These are phyloP conservation scores for Rusavskia elegans DNA, from an alignment of 495 filamentous ascomycete species.

Conservation along the genomic window DNA sequence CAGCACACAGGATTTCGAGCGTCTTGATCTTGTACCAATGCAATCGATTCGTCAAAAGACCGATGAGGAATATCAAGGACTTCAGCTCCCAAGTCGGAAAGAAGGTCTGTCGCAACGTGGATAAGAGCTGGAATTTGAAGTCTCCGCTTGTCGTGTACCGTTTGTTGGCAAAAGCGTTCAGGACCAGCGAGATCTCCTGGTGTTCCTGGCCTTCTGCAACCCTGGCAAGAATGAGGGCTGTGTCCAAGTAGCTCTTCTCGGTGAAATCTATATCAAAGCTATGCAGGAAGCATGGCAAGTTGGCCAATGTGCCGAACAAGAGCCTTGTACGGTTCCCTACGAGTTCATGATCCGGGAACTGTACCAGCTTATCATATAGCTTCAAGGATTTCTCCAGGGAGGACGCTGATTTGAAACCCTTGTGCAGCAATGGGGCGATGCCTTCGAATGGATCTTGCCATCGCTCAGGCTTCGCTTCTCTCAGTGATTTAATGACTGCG, in stretches of 20 bases:
- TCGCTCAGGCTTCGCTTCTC: conserved; percentile 62
- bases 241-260: conserved; percentile 36
- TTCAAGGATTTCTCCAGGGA: conserved; percentile 64
- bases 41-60: conserved; percentile 72
- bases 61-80: conserved; percentile 78
- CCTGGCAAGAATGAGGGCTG: conserved; percentile 50
- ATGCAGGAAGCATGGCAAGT: conserved; percentile 74
- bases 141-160: conserved; percentile 57
- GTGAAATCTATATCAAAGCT: conserved; percentile 51
- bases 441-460: conserved; percentile 90
- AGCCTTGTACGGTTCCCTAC: conserved; percentile 69
- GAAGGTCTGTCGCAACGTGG: conserved; percentile 61
- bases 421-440: conserved; percentile 70
- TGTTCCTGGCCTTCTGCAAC: conserved; percentile 57
- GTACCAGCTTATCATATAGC: conserved; percentile 60
- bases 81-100: conserved; percentile 73
- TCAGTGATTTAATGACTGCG: conserved; percentile 46
- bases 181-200: conserved; percentile 35
- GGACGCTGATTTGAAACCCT: conserved; percentile 75
- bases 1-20: conserved; percentile 71
- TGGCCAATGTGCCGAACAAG: conserved; percentile 71
- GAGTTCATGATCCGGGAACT: conserved; percentile 63
- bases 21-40: conserved; percentile 84
- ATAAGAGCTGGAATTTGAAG: conserved; percentile 60
- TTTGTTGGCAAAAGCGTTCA: conserved; percentile 53